Evolutionary conservation across 2,329 filamentous ascomycete species (phyloP).

Genomic region (Xylariaceae sp.): DNA sequence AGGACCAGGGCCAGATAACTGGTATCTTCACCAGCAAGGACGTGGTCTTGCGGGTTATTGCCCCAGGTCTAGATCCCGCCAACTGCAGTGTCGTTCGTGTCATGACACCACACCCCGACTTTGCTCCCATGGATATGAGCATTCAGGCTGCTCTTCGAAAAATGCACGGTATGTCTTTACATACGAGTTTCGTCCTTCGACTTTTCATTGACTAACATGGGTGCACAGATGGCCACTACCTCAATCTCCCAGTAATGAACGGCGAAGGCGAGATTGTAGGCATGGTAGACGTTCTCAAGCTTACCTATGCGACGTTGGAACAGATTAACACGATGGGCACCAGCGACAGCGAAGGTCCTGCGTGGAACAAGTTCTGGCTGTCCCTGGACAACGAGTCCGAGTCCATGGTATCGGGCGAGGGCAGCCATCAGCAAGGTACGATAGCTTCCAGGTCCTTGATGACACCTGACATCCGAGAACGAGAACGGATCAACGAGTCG

Average conservation of each 20-base stretch:
- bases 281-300: constrained; percentile 98
- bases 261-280: constrained; percentile 94
- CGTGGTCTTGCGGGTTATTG: constrained; percentile 95
- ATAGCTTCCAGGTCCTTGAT: constrained; percentile 71
- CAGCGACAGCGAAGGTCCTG: constrained; percentile 85
- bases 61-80: constrained; percentile 85
- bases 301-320: constrained; percentile 96
- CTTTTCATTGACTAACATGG: constrained; percentile 14
- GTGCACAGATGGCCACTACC: constrained; percentile 82
- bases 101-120: constrained; percentile 98
- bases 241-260: constrained; percentile 98
- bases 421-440: constrained; percentile 61
- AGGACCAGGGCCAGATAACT: constrained; percentile 95
- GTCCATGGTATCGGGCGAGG: constrained; percentile 91
- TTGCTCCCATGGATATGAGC: constrained; percentile 98
- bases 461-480: constrained; percentile 73
- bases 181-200: neutral
- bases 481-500: constrained; percentile 70
- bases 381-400: constrained; percentile 93
- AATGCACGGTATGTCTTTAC: constrained; percentile 78
- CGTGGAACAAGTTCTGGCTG: constrained; percentile 99
- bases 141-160: constrained; percentile 97
- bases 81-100: constrained; percentile 98
- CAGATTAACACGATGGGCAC: constrained; percentile 95
- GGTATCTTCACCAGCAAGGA: constrained; percentile 99